phyloP scores from a whole-genome alignment of 768 basidiomycete genomes.

The Calocera viscosa region DNA sequence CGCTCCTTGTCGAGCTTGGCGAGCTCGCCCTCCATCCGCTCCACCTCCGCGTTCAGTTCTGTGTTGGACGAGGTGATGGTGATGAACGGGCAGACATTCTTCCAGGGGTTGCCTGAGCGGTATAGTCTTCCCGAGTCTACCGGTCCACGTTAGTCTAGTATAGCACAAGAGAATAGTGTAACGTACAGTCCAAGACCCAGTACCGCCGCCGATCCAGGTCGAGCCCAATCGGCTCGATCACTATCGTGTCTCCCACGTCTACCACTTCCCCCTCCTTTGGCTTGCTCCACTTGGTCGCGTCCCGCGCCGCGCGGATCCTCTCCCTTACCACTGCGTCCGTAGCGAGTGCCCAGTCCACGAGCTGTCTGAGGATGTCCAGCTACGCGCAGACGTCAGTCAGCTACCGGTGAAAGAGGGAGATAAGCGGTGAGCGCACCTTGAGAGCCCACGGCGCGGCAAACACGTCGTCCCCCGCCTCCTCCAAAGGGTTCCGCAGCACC shows the following conservation, averaged over 20 bases:
- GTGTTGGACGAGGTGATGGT: conserved; percentile 56
- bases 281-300: conserved; percentile 74
- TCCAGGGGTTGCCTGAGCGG: conserved; percentile 81
- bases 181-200: conserved; percentile 85
- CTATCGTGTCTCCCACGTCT: conserved; percentile 51
- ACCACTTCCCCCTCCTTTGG: conserved; percentile 35
- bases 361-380: conserved; percentile 72
- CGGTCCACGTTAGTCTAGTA: conserved; percentile 10
- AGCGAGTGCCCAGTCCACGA: conserved; percentile 70
- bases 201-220: conserved; percentile 64
- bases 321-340: conserved; percentile 57
- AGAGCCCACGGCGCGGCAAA: conserved; percentile 70
- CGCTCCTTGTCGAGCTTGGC: conserved; percentile 39
- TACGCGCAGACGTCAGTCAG: conserved; percentile 27
- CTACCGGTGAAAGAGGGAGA: conserved; percentile 15
- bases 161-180: conserved; percentile 24
- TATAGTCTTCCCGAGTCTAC: conserved; percentile 77
- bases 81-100: conserved; percentile 65
- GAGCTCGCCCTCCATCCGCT: conserved; percentile 41
- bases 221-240: conserved; percentile 61
- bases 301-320: conserved; percentile 74
- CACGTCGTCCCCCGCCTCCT: conserved; percentile 59
- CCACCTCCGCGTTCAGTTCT: conserved; percentile 56
- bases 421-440: conserved; percentile 50
- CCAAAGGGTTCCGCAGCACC: conserved; percentile 61